These are phyloP conservation scores for Cornus suecica DNA, from an alignment of 148 eudicot species.

Conservation along the genomic window DNA sequence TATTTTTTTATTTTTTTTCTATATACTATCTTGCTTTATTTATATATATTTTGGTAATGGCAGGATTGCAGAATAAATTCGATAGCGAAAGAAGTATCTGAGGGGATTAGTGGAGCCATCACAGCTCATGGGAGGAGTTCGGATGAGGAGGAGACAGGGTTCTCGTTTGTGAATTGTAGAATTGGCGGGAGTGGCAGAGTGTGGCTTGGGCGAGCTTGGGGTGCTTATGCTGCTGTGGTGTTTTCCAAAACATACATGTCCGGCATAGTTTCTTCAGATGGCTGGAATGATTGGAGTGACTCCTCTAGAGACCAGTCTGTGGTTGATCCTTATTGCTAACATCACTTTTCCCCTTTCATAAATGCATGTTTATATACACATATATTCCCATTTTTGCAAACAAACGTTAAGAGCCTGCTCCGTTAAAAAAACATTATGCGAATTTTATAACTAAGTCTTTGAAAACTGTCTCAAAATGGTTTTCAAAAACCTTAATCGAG, in stretches of 20 bases:
- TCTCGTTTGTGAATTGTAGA: constrained; percentile 69
- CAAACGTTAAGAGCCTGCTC: too few relatives aligned
- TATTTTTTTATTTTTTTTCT: too few relatives aligned
- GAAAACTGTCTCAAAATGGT: too few relatives aligned
- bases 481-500: too few relatives aligned
- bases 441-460: too few relatives aligned
- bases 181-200: constrained; percentile 62
- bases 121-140: constrained; percentile 78
- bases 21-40: too few relatives aligned
- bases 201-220: constrained; percentile 97
- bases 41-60: too few relatives aligned
- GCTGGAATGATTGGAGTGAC: constrained; percentile 89
- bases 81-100: constrained; percentile 48
- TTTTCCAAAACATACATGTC: constrained; percentile 69
- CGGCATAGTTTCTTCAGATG: constrained; percentile 56
- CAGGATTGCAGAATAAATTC: constrained; percentile 73
- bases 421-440: too few relatives aligned
- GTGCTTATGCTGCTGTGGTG: constrained; percentile 57
- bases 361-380: neutral
- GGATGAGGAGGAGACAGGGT: constrained; percentile 52
- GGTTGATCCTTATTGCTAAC: constrained; percentile 2
- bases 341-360: neutral
- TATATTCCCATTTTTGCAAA: neutral
- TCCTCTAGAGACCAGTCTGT: constrained; percentile 64
- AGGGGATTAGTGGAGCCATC: constrained; percentile 60